These are phyloP conservation scores for Erigeron philadelphicus DNA, from an alignment of 140 eudicot species.

Conservation along the genomic window DNA sequence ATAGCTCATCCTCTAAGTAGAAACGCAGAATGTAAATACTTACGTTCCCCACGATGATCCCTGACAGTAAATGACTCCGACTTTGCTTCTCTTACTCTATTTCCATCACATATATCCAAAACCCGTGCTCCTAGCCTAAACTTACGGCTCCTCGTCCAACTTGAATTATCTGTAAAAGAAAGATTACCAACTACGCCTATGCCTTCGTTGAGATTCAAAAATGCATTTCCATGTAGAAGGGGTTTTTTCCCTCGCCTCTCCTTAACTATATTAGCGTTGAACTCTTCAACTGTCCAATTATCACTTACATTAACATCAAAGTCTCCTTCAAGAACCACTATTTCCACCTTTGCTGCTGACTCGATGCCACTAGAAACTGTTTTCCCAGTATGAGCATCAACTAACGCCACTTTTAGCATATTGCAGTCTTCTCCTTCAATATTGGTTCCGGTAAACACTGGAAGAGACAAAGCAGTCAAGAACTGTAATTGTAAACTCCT, in stretches of 20 bases:
- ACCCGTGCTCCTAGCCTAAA: constrained; percentile 50
- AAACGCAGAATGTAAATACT: constrained; percentile 11
- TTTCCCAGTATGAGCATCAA: constrained; percentile 36
- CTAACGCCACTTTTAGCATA: constrained; percentile 35
- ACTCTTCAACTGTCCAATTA: constrained; percentile 41
- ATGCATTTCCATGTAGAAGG: constrained; percentile 34
- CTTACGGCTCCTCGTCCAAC: constrained; percentile 41
- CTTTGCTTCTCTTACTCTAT: constrained; percentile 50
- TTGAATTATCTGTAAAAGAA: constrained; percentile 38
- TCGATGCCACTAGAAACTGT: constrained; percentile 39
- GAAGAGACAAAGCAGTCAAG: constrained; percentile 33
- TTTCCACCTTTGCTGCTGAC: constrained; percentile 47
- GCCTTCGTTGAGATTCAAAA: constrained; percentile 43
- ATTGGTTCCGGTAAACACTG: constrained; percentile 44
- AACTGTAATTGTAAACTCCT: constrained; percentile 41
- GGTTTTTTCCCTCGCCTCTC: constrained; percentile 46
- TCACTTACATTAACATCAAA: constrained; percentile 29
- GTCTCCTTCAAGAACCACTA: constrained; percentile 47
- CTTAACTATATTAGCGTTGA: constrained; percentile 36
- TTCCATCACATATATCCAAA: constrained; percentile 32
- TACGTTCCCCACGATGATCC: constrained; percentile 50
- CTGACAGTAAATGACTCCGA: constrained; percentile 47
- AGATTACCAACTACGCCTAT: constrained; percentile 35
- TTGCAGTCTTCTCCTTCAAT: constrained; percentile 43
- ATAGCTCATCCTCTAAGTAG: neutral